These are phyloP conservation scores for Stemphylium beticola DNA, from an alignment of 2,329 filamentous ascomycete species.

Conservation along the genomic window DNA sequence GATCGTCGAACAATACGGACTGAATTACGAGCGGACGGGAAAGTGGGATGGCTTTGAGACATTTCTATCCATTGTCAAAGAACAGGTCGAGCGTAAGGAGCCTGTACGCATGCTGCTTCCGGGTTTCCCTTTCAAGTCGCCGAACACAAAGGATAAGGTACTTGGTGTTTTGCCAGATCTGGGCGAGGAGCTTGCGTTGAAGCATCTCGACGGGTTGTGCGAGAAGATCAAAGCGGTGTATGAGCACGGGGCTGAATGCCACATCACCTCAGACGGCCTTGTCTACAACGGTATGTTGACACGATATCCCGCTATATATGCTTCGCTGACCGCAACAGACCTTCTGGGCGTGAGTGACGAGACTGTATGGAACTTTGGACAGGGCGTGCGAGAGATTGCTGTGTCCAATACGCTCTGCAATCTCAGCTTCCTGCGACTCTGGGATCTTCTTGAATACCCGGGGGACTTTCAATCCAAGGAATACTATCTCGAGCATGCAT, in stretches of 20 bases:
- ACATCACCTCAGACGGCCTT: conserved; percentile 54
- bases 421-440: conserved; percentile 26
- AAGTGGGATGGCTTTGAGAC: conserved; percentile 33
- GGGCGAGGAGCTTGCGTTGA: conserved; percentile 53
- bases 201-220: conserved; percentile 52
- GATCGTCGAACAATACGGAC: conserved; percentile 31
- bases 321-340: conserved; percentile 31
- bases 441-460: conserved; percentile 25
- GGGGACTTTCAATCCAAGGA: conserved; percentile 26
- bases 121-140: conserved; percentile 68
- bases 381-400: conserved; percentile 23
- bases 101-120: conserved; percentile 53
- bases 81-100: conserved; percentile 26
- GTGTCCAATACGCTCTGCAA: conserved; percentile 24
- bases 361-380: conserved; percentile 50
- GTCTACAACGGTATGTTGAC: conserved; percentile 46
- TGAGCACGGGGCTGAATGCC: conserved; percentile 48
- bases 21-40: conserved; percentile 33
- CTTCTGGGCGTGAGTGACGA: conserved; percentile 52
- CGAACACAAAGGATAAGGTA: conserved; percentile 62
- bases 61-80: conserved; percentile 26
- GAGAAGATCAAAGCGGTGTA: conserved; percentile 51
- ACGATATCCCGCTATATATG: neutral
- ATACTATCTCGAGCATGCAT: conserved; percentile 32
- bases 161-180: conserved; percentile 55